Evolutionary conservation across 768 basidiomycete genomes (phyloP).

Genomic region (Butyriboletus loyo): DNA sequence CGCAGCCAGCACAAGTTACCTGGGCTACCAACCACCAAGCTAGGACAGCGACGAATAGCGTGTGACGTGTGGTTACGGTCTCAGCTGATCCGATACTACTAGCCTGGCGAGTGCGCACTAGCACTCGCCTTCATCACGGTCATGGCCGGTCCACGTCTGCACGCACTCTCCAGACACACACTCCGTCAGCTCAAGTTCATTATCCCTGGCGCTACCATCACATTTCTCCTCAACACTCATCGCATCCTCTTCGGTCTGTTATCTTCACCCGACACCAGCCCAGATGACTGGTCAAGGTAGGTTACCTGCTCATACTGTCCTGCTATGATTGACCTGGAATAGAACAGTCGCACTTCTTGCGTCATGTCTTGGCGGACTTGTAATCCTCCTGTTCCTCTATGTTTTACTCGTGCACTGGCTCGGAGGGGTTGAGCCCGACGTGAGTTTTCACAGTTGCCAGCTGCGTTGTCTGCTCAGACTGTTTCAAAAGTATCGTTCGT

Average conservation of each 20-base stretch:
- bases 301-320: background rate
- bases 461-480: background rate
- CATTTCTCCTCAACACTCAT: constrained; percentile 59
- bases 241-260: constrained; percentile 46
- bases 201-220: constrained; percentile 62
- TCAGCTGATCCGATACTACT: constrained; percentile 1
- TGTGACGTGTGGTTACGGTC: constrained; percentile 11
- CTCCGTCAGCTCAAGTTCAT: constrained; percentile 72
- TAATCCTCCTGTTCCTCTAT: constrained; percentile 69
- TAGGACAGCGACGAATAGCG: background rate
- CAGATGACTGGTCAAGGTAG: constrained; percentile 53
- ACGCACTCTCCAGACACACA: constrained; percentile 45
- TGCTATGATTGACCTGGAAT: constrained; percentile 7
- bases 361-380: constrained; percentile 55
- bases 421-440: constrained; percentile 65
- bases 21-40: background rate
- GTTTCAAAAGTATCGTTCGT: constrained; percentile 64
- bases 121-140: background rate
- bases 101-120: background rate
- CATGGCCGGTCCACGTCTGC: constrained; percentile 21
- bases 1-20: background rate
- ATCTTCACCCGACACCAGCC: constrained; percentile 27
- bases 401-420: constrained; percentile 66
- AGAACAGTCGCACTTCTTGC: constrained; percentile 56
- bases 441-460: constrained; percentile 34